Evolutionary conservation across 331 rosid genomes (phyloP), one percentile per base, ranked within the genome.

Genomic region (Cydonia oblonga): DNA sequence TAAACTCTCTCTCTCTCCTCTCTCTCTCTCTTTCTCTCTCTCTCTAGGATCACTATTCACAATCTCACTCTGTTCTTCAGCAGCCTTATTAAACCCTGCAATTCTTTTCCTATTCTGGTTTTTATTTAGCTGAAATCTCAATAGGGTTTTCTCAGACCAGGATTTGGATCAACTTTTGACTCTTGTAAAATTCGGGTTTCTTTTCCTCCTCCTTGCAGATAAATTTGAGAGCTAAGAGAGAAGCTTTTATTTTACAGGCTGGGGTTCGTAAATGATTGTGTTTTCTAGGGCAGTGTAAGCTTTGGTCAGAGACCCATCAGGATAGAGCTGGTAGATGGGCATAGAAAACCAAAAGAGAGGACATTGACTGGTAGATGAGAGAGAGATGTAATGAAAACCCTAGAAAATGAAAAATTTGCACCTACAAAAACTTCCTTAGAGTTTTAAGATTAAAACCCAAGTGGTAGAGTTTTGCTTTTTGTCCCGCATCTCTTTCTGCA

Each of bases 291-390:
- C 77, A 78, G 40, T 81, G 90, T 81, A 89, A 81, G 68, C 81
- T 82, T 81, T 75, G 87, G 90, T 85, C 91, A 87, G 91, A 84
- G 80, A 71, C 76, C 77, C 77, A 78, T 70, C 80, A 76, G 82
- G 82, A 81, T 76, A 82, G 81, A 85, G 81, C 92, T 81, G 91
- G 82, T 84, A 80, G 97, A 89, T 91, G 83, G 84, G 77, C 59
- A 68, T 40, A 73, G 54, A 51, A 14, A 22, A 10, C 29, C 3
- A 22, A 24, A 54, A 72, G 76, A 40, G 79, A 35, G 65, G 73
- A 74, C 68, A 77, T 89, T 89, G 93, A 87, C 92, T 70, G 90
- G 86, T 88, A 78, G 96, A 82, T 86, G 60, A 40, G 68, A 65
- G 57, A 60, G 57, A 42, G 63, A 62, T 10, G 72, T 65, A 71